These are phyloP conservation scores for Coix lacrymajobi DNA, from an alignment of 176 grass and related monocot genomes.

Conservation along the genomic window DNA sequence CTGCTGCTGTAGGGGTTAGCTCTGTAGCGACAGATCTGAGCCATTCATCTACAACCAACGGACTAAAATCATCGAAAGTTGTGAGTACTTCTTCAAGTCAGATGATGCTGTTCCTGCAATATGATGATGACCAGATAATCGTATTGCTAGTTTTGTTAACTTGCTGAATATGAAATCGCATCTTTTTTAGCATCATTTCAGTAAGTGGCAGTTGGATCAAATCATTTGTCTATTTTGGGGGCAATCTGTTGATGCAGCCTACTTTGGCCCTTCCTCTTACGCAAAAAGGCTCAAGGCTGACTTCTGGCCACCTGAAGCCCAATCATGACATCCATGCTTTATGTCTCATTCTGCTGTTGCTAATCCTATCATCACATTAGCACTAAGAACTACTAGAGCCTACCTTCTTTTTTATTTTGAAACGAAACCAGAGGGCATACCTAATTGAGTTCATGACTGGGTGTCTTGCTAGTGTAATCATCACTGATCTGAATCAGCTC, in stretches of 20 bases:
- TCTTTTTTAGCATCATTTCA: not conserved
- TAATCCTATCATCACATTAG: constrained; percentile 18
- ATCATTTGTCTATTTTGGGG: constrained; percentile 1
- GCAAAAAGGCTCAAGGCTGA: not conserved
- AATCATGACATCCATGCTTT: constrained; percentile 21
- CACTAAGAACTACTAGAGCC: constrained; percentile 5
- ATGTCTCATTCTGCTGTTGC: not conserved
- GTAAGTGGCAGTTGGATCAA: constrained; percentile 2
- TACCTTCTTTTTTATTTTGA: no score
- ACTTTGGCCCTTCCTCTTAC: not conserved
- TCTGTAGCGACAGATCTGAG: not conserved
- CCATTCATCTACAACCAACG: not conserved
- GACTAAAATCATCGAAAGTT: no score
- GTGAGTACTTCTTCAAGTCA: not conserved
- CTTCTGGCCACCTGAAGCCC: not conserved
- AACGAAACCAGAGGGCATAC: no score
- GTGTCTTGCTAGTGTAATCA: not conserved
- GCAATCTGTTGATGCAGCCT: constrained; percentile 8
- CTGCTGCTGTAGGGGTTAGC: no score
- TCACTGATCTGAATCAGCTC: not conserved
- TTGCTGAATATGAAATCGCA: not conserved
- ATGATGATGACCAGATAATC: not conserved
- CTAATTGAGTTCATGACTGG: not conserved
- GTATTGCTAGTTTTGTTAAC: not conserved
- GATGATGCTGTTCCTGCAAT: not conserved